Percentiles rank a stretch among this genome's conserved stretches.
Conservation (phyloP, 2,329 filamentous ascomycete genomes). For the Phaeosphaeriaceae sp. region DNA sequence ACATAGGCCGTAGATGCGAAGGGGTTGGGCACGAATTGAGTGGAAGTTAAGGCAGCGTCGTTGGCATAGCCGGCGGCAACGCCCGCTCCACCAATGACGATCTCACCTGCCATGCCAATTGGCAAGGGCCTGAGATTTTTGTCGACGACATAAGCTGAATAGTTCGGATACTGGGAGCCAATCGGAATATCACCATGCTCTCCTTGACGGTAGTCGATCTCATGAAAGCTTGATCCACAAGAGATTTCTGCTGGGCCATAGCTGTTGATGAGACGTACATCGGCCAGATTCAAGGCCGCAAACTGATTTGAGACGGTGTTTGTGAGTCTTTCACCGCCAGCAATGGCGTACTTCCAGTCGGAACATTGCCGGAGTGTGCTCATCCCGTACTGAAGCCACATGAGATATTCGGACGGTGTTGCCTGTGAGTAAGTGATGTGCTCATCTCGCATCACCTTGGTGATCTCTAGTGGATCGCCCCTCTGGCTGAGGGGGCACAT, state of each 20-base stretch:
- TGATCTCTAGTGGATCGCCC: constrained; percentile 46
- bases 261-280: constrained; percentile 13
- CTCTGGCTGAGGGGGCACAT: constrained; percentile 42
- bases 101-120: constrained; percentile 5
- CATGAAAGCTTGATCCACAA: not conserved
- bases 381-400: constrained; percentile 27
- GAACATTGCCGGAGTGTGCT: constrained; percentile 17
- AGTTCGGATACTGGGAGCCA: not conserved
- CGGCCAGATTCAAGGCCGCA: not conserved
- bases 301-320: constrained; percentile 3
- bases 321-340: constrained; percentile 27
- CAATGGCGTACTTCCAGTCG: constrained; percentile 40
- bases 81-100: constrained; percentile 51
- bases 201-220: not conserved
- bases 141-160: constrained; percentile 50
- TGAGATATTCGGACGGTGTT: constrained; percentile 53
- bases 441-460: constrained; percentile 45
- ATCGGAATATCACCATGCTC: not conserved
- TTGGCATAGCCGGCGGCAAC: constrained; percentile 48
- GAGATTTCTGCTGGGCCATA: constrained; percentile 29
- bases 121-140: constrained; percentile 25
- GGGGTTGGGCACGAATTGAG: constrained; percentile 7
- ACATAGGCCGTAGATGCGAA: not conserved
- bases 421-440: constrained; percentile 49
- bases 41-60: constrained; percentile 24